Conservation (phyloP, 2,329 filamentous ascomycete genomes). For the Bisporella sp. region DNA sequence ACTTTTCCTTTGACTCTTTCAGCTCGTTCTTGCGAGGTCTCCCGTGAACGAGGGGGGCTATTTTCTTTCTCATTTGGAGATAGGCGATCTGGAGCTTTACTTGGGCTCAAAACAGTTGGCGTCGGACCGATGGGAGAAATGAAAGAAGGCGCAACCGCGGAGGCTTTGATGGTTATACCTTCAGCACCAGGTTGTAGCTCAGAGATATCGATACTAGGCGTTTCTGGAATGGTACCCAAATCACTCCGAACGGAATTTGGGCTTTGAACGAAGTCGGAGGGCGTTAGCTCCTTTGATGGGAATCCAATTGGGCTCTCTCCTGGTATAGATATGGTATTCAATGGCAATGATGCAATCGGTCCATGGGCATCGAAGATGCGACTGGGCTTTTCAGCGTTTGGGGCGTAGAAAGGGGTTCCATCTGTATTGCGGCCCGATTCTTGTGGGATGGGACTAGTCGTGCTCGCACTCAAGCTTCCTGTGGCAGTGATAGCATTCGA, state of each 20-base stretch:
- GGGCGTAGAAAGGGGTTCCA: conserved; percentile 28
- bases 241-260: conserved; percentile 7
- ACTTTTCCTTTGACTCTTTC: neutral
- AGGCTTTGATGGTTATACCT: conserved; percentile 49
- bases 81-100: conserved; percentile 11
- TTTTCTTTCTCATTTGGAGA: conserved; percentile 7
- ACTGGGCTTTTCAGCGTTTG: conserved; percentile 24
- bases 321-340: conserved; percentile 21
- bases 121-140: conserved; percentile 17
- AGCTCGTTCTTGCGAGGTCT: conserved; percentile 6
- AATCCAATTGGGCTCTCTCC: conserved; percentile 22
- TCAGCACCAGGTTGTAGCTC: conserved; percentile 53
- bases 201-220: conserved; percentile 45
- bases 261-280: conserved; percentile 23
- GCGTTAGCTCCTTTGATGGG: conserved; percentile 24
- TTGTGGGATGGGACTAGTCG: conserved; percentile 17
- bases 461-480: conserved; percentile 13
- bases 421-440: conserved; percentile 28
- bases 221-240: conserved; percentile 16
- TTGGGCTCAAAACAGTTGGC: conserved; percentile 20
- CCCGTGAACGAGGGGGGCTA: conserved; percentile 3
- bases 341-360: conserved; percentile 12
- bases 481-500: conserved; percentile 7
- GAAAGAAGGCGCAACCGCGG: conserved; percentile 36
- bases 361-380: conserved; percentile 22